Conservation (phyloP, 495 filamentous ascomycete species). For the Talaromyces wortmannii region DNA sequence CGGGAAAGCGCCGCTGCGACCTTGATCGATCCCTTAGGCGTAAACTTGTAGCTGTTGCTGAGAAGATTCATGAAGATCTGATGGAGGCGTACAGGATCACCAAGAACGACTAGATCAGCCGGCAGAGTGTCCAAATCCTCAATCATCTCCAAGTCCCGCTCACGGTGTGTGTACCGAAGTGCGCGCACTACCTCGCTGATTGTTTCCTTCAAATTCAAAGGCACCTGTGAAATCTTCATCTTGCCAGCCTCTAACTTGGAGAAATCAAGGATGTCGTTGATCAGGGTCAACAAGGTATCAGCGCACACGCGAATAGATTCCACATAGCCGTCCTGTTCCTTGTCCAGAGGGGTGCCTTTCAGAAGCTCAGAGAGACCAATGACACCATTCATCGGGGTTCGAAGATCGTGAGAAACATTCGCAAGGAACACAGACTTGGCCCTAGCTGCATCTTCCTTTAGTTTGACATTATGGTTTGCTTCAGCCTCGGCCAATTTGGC, state of each 20-base stretch:
- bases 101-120: constrained; percentile 71
- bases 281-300: constrained; percentile 83
- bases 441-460: constrained; percentile 86
- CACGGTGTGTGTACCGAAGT: constrained; percentile 74
- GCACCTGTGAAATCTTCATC: constrained; percentile 86
- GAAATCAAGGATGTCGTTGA: constrained; percentile 93
- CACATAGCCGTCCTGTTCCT: constrained; percentile 84
- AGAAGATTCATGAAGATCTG: constrained; percentile 92
- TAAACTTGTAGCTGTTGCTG: constrained; percentile 93
- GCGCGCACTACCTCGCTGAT: constrained; percentile 84
- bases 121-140: constrained; percentile 57
- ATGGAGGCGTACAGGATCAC: constrained; percentile 83
- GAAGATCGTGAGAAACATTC: constrained; percentile 82
- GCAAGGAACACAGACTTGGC: constrained; percentile 91
- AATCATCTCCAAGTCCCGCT: constrained; percentile 70
- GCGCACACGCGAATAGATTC: constrained; percentile 88
- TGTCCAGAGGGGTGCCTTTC: constrained; percentile 66
- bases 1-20: constrained; percentile 63
- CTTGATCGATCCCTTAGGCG: constrained; percentile 75
- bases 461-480: constrained; percentile 78
- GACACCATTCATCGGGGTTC: constrained; percentile 82
- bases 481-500: constrained; percentile 76
- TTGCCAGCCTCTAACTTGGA: constrained; percentile 92
- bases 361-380: constrained; percentile 87
- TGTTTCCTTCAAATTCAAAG: constrained; percentile 77